phyloP scores from a whole-genome alignment of 495 filamentous ascomycete species.

The Neurospora sublineolata region DNA sequence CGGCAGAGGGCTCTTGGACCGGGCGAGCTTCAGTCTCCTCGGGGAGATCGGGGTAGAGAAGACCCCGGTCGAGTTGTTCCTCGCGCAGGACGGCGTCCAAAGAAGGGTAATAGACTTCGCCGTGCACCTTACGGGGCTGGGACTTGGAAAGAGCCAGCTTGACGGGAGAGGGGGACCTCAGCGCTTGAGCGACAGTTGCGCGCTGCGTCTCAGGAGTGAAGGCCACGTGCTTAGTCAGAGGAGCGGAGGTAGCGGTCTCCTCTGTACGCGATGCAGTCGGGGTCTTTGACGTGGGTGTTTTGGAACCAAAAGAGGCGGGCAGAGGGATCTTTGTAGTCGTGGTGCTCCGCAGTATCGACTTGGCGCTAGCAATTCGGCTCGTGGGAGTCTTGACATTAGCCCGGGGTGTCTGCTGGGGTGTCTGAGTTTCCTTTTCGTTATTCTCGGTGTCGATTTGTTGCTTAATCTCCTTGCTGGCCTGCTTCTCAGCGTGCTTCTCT shows the following conservation, averaged over 20 bases:
- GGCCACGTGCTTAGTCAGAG: conserved; percentile 34
- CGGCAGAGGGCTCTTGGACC: conserved; percentile 5
- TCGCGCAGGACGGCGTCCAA: conserved; percentile 21
- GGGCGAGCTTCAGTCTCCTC: conserved; percentile 13
- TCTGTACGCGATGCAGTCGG: conserved; percentile 30
- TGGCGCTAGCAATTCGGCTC: conserved; percentile 37
- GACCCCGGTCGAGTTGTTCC: conserved; percentile 12
- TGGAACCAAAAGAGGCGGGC: conserved; percentile 22
- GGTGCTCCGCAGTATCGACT: conserved; percentile 35
- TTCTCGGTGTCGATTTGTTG: not conserved
- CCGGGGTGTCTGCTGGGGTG: conserved; percentile 7
- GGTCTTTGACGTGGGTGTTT: conserved; percentile 15
- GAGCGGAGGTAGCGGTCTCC: conserved; percentile 31
- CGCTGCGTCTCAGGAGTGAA: conserved; percentile 38
- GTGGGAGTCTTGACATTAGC: conserved; percentile 25
- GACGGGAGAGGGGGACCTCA: conserved; percentile 33
- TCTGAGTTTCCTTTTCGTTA: conserved; percentile 2
- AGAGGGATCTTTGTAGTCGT: conserved; percentile 30
- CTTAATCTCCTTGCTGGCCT: conserved; percentile 1
- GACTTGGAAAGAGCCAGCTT: conserved; percentile 35
- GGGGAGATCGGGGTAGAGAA: conserved; percentile 34
- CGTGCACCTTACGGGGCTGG: conserved; percentile 13
- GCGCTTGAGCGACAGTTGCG: conserved; percentile 22
- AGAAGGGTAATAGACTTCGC: conserved; percentile 24
- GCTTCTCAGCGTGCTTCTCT: conserved; percentile 7